Evolutionary conservation across 139 green algal genomes (phyloP).

Genomic region (Closterium sp.): DNA sequence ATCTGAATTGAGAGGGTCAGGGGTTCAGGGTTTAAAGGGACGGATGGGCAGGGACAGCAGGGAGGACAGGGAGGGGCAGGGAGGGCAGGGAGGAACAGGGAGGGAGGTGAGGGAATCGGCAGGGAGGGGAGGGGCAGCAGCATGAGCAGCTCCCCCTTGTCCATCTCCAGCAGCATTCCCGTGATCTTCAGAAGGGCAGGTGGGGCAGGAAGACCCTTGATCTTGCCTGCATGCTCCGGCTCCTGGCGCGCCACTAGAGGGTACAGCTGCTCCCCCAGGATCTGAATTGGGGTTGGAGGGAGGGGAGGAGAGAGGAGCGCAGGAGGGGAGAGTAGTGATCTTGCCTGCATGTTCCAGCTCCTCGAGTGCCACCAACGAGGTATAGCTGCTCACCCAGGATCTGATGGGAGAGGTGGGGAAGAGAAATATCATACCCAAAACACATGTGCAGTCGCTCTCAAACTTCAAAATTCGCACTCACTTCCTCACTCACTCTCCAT

Average conservation of each 20-base stretch:
- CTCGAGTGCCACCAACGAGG: conserved; percentile 55
- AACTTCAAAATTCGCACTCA: background rate
- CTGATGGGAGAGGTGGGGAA: conserved; percentile 6
- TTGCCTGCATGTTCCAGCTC: conserved; percentile 59
- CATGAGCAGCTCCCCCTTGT: conserved; percentile 65
- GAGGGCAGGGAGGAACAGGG: too few species aligned
- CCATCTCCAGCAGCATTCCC: conserved; percentile 74
- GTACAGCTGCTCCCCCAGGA: conserved; percentile 66
- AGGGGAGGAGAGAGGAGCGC: too few species aligned
- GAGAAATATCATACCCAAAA: background rate
- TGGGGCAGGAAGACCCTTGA: too few species aligned
- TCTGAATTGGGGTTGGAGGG: conserved; percentile 24
- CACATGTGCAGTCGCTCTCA: background rate
- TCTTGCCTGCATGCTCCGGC: conserved; percentile 58
- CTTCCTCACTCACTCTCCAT: background rate
- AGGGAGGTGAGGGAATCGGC: too few species aligned
- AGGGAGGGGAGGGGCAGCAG: conserved; percentile 46
- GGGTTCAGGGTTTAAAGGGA: background rate
- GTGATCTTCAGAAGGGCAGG: too few species aligned
- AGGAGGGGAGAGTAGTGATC: conserved; percentile 58
- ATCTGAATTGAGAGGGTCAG: conserved; percentile 29
- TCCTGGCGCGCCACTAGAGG: conserved; percentile 57
- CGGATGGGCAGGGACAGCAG: background rate
- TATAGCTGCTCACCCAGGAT: conserved; percentile 68
- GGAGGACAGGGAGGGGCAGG: background rate